A percentile compares a stretch with the other conserved stretches of the same genome.
These are phyloP conservation scores for Setaria viridis DNA, from an alignment of 202 grass and related monocot genomes.

Conservation along the genomic window DNA sequence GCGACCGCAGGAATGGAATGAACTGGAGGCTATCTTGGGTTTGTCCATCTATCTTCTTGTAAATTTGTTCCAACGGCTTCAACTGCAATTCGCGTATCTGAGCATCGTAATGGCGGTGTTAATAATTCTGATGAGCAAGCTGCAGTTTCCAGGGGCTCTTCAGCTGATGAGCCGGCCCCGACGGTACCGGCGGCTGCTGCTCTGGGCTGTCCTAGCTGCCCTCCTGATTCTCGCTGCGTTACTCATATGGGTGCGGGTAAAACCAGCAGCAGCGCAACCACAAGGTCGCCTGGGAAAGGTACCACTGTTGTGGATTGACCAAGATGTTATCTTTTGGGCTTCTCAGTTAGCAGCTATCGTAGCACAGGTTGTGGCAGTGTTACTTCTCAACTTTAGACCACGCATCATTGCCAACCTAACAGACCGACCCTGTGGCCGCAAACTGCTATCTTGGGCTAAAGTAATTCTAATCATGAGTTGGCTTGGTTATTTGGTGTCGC, in stretches of 20 bases:
- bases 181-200: neutral
- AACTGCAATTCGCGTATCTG: neutral
- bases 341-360: neutral
- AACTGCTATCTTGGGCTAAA: neutral
- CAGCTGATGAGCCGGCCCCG: neutral
- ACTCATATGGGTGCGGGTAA: neutral
- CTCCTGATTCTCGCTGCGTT: neutral
- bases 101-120: neutral
- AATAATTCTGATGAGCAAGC: neutral
- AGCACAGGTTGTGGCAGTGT: neutral
- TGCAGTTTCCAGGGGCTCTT: neutral
- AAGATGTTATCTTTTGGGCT: neutral
- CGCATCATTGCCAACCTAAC: neutral
- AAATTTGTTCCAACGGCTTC: neutral
- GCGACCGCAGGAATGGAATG: conserved; percentile 9
- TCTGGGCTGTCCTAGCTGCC: neutral
- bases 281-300: no score
- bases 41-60: neutral
- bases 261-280: neutral
- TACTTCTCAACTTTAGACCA: neutral
- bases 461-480: neutral
- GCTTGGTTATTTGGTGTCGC: neutral
- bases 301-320: no score
- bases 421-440: neutral
- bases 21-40: neutral